Conservation (phyloP, 306 rosid species). For the Arachis stenosperma region DNA sequence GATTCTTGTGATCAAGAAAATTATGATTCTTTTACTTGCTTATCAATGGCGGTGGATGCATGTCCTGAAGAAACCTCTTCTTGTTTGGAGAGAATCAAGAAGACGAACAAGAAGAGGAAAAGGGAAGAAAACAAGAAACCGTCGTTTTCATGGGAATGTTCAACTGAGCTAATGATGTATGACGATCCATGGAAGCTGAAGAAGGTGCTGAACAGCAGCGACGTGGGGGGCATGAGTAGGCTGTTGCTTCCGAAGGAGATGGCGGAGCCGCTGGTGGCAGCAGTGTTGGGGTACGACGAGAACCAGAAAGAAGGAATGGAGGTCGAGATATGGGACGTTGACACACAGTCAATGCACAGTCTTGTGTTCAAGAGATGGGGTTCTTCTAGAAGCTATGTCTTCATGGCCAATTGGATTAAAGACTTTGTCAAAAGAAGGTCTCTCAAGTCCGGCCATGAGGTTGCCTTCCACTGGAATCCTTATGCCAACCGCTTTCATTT, state of each 20-base stretch:
- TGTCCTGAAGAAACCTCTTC: too few species aligned
- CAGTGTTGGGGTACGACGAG: background rate
- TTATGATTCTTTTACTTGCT: too few species aligned
- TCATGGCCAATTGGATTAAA: slow-evolving; percentile 5
- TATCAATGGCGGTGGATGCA: too few species aligned
- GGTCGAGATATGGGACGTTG: slow-evolving; percentile 2
- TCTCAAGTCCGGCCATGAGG: background rate
- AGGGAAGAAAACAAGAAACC: too few species aligned
- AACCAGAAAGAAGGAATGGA: background rate
- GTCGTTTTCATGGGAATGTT: background rate
- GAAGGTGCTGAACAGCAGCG: slow-evolving; percentile 25
- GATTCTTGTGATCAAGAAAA: too few species aligned
- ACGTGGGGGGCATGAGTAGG: slow-evolving; percentile 6
- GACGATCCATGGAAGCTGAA: slow-evolving; percentile 37
- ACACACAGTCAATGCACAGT: background rate
- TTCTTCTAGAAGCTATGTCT: slow-evolving; percentile 3
- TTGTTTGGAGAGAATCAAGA: too few species aligned
- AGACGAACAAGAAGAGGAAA: too few species aligned
- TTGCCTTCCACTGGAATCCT: slow-evolving; percentile 15
- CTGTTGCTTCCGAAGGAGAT: background rate
- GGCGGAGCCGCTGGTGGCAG: background rate
- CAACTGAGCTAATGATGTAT: background rate
- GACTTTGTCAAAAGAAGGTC: background rate
- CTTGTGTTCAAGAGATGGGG: slow-evolving; percentile 7
- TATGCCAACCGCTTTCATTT: background rate